phyloP scores from a whole-genome alignment of 768 basidiomycete genomes.

The Panellus pusillus region DNA sequence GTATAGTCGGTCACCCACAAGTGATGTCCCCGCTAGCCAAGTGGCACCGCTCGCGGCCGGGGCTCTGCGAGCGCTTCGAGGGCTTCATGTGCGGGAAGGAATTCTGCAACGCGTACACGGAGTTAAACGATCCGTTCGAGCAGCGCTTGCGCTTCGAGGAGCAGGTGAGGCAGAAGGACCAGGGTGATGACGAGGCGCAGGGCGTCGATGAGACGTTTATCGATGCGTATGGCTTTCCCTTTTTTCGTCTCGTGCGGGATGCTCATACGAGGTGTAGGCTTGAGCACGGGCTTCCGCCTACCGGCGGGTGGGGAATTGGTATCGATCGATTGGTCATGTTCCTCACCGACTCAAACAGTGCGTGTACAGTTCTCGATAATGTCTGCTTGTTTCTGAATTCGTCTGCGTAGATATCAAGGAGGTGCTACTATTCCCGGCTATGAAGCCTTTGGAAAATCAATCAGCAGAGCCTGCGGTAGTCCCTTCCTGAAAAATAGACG shows the following conservation, averaged over 20 bases:
- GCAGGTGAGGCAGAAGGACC: constrained; percentile 92
- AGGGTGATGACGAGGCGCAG: constrained; percentile 97
- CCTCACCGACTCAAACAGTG: constrained; percentile 93
- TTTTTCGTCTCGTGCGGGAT: background rate
- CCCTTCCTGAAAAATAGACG: constrained; percentile 3
- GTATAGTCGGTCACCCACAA: constrained; percentile 93
- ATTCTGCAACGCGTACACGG: constrained; percentile 98
- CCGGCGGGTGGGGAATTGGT: constrained; percentile 96
- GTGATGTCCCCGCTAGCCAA: constrained; percentile 99
- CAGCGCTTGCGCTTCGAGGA: constrained; percentile 96
- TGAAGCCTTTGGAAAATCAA: constrained; percentile 76
- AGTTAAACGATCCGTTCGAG: constrained; percentile 98
- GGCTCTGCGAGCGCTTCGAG: constrained; percentile 98
- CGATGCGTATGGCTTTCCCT: constrained; percentile 68
- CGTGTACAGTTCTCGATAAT: constrained; percentile 29
- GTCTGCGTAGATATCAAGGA: constrained; percentile 83
- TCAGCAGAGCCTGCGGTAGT: constrained; percentile 31
- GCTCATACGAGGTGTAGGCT: constrained; percentile 48
- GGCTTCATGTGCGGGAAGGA: constrained; percentile 98
- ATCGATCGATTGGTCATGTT: constrained; percentile 98
- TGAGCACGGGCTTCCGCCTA: constrained; percentile 96
- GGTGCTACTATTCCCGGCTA: constrained; percentile 93
- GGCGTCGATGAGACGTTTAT: constrained; percentile 95
- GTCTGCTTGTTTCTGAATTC: constrained; percentile 1
- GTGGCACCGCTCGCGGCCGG: constrained; percentile 95